Conservation (phyloP, 345 rosid species). For the Viola odorata region DNA sequence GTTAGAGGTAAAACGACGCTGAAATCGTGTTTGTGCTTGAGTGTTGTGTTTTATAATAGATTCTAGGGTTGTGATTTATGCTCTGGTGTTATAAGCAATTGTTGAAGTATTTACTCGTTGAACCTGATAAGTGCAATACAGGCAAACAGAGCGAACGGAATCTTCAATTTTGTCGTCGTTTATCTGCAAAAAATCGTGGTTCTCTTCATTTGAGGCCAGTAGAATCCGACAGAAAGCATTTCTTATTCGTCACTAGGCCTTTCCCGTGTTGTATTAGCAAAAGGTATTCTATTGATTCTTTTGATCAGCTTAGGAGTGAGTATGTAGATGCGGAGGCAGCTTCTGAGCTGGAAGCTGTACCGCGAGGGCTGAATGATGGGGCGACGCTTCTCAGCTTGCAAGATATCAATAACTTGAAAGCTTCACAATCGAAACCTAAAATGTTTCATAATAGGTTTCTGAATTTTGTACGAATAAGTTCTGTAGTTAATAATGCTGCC, state of each 20-base stretch:
- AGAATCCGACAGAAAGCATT: constrained; percentile 21
- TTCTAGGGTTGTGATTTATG: constrained; percentile 1
- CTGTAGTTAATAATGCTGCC: constrained; percentile 65
- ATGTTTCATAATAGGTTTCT: constrained; percentile 72
- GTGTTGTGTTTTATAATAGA: not conserved
- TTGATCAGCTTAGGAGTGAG: constrained; percentile 42
- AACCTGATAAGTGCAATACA: constrained; percentile 9
- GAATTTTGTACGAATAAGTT: constrained; percentile 57
- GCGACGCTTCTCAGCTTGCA: constrained; percentile 15
- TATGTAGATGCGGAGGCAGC: constrained; percentile 30
- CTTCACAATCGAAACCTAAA: constrained; percentile 31
- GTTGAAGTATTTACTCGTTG: too few relatives aligned
- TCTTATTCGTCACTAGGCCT: constrained; percentile 22
- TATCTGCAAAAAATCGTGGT: constrained; percentile 15
- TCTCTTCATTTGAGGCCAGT: constrained; percentile 23
- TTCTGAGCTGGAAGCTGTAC: constrained; percentile 27
- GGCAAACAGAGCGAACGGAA: constrained; percentile 22
- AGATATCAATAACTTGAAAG: constrained; percentile 21
- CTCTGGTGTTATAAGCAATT: not conserved
- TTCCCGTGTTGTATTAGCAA: constrained; percentile 17
- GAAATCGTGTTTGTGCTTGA: too few relatives aligned
- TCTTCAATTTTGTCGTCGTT: constrained; percentile 15
- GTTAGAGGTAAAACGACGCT: constrained; percentile 19
- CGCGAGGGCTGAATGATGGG: constrained; percentile 29
- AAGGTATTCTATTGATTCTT: constrained; percentile 29